Base-by-base conservation (phyloP, 2,329 filamentous ascomycete species). In the Neofusicoccum cordaticola region DNA sequence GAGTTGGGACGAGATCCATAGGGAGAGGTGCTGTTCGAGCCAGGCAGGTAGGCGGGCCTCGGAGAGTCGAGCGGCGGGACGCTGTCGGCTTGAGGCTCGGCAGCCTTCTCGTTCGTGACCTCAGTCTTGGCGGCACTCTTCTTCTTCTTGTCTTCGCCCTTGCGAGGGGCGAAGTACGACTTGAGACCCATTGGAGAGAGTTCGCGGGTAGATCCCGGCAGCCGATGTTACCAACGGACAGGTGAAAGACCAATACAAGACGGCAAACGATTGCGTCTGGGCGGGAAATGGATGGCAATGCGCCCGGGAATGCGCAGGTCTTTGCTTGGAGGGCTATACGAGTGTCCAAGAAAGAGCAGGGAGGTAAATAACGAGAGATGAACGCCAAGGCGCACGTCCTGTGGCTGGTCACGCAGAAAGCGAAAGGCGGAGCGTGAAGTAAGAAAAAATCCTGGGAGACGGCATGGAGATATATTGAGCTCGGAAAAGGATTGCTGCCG, bases 1-100 rank as follows among this genome's bases (percentile, higher is more conserved):
- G 77, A 79, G 11, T 66, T 70, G 57, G 76, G 75, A 13, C 63
- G 63, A 44, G 63, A 65, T 50, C 63, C 63, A 61, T 60, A 53
- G 39, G 63, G 62, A 48, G 51, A 56, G 15, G 62, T 48, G 34
- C 51, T 34, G 42, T 34, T 57, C 2, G 62, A 58, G 6, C 56
- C 56, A 4, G 56, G 27, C 17, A 57, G 17, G 37, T 64, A 56
- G 34, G 51, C 56, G 47, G 56, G 56, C 1, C 31, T 45, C 6
- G 56, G 56, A 19, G 56, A 60, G 11, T 60, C 56, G 42, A 56
- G 51, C 8, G 42, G 51, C 7, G 62, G 51, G 34, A 64, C 15
- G 51, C 39, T 34, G 42, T 47, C 51, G 35, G 42, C 6, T 19
- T 27, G 31, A 15, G 42, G 2, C 34, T 60, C 56, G 31, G 17